Evolutionary conservation across 352 stramenopile species (phyloP).

Genomic region (Phytophthora colocasiae): DNA sequence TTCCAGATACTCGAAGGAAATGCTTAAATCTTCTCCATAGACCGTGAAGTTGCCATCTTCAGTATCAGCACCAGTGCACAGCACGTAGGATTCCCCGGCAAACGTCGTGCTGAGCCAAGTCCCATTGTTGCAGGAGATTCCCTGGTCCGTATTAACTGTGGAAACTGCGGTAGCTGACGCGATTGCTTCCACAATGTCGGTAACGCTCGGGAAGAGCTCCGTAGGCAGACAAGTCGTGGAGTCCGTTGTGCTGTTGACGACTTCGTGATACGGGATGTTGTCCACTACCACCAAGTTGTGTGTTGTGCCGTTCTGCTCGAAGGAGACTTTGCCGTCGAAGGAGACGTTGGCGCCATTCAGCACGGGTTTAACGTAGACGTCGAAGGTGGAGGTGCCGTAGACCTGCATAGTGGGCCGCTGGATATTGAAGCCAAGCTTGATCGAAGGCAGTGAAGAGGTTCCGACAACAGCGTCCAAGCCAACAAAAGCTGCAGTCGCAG

Average conservation of each 20-base stretch:
- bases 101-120: slow-evolving; percentile 53
- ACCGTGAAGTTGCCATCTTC: slow-evolving; percentile 42
- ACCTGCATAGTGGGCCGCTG: slow-evolving; percentile 62
- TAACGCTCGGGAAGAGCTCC: slow-evolving; percentile 36
- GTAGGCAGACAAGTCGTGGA: slow-evolving; percentile 36
- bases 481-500: background rate
- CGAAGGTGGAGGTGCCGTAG: slow-evolving; percentile 51
- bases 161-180: slow-evolving; percentile 39
- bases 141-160: slow-evolving; percentile 43
- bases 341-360: slow-evolving; percentile 30
- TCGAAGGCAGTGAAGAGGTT: slow-evolving; percentile 32
- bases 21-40: slow-evolving; percentile 53
- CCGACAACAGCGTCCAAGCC: slow-evolving; percentile 22
- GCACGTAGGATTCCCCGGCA: slow-evolving; percentile 48
- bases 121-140: slow-evolving; percentile 49
- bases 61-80: slow-evolving; percentile 41
- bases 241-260: slow-evolving; percentile 25
- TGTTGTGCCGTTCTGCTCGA: slow-evolving; percentile 41
- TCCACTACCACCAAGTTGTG: slow-evolving; percentile 56
- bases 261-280: slow-evolving; percentile 41
- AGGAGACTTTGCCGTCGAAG: slow-evolving; percentile 53
- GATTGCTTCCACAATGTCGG: slow-evolving; percentile 44
- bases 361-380: slow-evolving; percentile 52
- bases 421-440: slow-evolving; percentile 53
- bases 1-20: slow-evolving; percentile 37